Evolutionary conservation across 2,329 filamentous ascomycete genomes (phyloP), one percentile per base, ranked within the genome.

Genomic region (Trichoderma koningiopsis): DNA sequence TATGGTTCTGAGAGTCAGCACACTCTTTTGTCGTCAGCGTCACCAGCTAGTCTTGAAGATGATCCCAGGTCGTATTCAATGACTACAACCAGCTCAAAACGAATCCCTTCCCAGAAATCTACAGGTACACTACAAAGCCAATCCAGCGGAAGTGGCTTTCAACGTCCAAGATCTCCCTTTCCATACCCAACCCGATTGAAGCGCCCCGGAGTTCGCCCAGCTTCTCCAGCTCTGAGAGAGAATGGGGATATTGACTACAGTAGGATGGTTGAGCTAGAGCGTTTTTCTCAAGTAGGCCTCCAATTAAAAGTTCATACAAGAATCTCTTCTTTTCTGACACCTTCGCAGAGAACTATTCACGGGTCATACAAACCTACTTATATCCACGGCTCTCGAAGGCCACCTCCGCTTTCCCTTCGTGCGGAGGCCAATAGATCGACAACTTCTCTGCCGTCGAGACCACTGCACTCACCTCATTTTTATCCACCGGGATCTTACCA

Each of bases 151-250:
- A 75, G 75, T 56, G 76, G 78, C 35, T 73, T 84, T 62, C 85
- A 86, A 72, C 81, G 86, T n/a, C 85, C 86, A 59, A 82, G 86
- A 35, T 88, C 87, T 27, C 87, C 87, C 1, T 88, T 86, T 70
- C 85, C 85, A 27, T 88, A 89, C 70, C 86, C 87, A 31, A 84
- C 86, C 57, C 84, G 87, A 22, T 77, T 88, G 40, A 87, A 83
- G 74, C 83, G 87, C 24, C 86, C 85, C 22, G 85, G 85, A 4
- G 78, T 84, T 47, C 80, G 83, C 53, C 81, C 85, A 56, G 78
- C 81, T 33, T 87, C 85, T 14, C 85, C 84, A 16, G 83, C 83
- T 58, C 74, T 85, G 64, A 83, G 82, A 5, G 82, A 85, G 70
- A 81, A 80, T 70, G 84, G 84, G 8, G 75, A 73, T 57, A 75